Conservation (phyloP, 345 rosid species). For the Euclidium syriacum region DNA sequence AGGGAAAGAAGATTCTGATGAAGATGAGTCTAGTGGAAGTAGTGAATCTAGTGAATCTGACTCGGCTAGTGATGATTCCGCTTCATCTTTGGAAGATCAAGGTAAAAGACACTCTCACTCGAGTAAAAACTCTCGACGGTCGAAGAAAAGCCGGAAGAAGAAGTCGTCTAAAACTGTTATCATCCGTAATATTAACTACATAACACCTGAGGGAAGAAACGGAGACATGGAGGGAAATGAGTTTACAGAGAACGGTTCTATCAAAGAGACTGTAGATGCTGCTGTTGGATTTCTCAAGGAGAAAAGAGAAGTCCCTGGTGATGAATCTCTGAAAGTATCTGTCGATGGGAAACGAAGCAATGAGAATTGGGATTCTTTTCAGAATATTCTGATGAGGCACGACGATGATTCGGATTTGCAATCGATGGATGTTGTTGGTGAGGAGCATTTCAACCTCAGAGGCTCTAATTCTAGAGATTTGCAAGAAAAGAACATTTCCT, state of each 20-base stretch:
- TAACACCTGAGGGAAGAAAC: constrained; percentile 67
- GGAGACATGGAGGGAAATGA: constrained; percentile 53
- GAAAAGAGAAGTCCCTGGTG: constrained; percentile 28
- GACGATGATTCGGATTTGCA: constrained; percentile 32
- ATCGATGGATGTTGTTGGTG: constrained; percentile 25
- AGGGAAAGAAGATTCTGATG: constrained; percentile 39
- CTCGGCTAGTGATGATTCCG: constrained; percentile 43
- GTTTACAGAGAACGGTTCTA: constrained; percentile 42
- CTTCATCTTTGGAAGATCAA: constrained; percentile 35
- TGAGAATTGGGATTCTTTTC: constrained; percentile 68
- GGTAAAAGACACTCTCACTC: constrained; percentile 42
- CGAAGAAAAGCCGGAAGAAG: constrained; percentile 43
- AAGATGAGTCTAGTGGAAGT: constrained; percentile 33
- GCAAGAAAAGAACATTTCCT: constrained; percentile 21
- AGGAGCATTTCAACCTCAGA: constrained; percentile 25
- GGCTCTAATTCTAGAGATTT: constrained; percentile 36
- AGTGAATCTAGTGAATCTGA: constrained; percentile 52
- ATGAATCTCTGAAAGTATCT: constrained; percentile 16
- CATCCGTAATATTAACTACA: constrained; percentile 83
- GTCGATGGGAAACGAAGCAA: constrained; percentile 34
- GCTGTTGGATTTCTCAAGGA: constrained; percentile 46
- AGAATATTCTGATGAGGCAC: constrained; percentile 57
- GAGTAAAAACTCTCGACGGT: constrained; percentile 26
- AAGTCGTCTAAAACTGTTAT: constrained; percentile 71
- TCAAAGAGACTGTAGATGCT: constrained; percentile 50